These are phyloP conservation scores for Magnolia sinica DNA, from an alignment of 164 flowering plant species.

Conservation along the genomic window DNA sequence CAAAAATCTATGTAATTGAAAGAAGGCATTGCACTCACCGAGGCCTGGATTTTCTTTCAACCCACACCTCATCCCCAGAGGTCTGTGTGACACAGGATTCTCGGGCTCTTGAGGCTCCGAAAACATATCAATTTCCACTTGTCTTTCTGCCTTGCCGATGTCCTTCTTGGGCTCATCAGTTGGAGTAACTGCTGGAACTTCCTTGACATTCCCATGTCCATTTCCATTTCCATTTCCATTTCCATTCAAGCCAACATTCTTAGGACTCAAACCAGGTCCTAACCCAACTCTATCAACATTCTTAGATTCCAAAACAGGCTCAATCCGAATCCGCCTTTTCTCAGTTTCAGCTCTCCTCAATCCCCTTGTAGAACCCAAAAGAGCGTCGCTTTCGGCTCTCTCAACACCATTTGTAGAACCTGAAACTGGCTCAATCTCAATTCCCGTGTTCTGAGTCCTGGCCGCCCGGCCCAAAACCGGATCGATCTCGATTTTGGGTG, in stretches of 20 bases:
- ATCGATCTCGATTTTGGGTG: slow-evolving; percentile 76
- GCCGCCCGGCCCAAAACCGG: slow-evolving; percentile 56
- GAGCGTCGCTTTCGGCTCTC: slow-evolving; percentile 26
- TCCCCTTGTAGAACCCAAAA: slow-evolving; percentile 25
- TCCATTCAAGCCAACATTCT: slow-evolving; percentile 11
- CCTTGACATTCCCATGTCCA: slow-evolving; percentile 23
- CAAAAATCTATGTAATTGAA: background rate
- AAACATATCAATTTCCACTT: slow-evolving; percentile 30
- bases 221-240: background rate
- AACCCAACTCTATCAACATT: slow-evolving; percentile 29
- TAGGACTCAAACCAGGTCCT: slow-evolving; percentile 6
- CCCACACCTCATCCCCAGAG: slow-evolving; percentile 47
- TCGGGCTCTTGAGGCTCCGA: slow-evolving; percentile 40
- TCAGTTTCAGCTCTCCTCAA: slow-evolving; percentile 28
- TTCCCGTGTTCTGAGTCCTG: slow-evolving; percentile 24
- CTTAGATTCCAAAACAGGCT: slow-evolving; percentile 21
- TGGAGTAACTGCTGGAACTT: slow-evolving; percentile 18
- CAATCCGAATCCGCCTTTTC: slow-evolving; percentile 35
- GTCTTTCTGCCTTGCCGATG: slow-evolving; percentile 28
- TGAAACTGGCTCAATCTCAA: slow-evolving; percentile 49
- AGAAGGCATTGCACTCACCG: slow-evolving; percentile 48
- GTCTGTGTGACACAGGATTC: slow-evolving; percentile 30
- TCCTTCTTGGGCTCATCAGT: slow-evolving; percentile 37
- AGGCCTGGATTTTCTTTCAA: slow-evolving; percentile 69
- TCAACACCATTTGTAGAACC: slow-evolving; percentile 19